phyloP scores from a whole-genome alignment of 2,329 filamentous ascomycete species.

The Penicillium sp. region DNA sequence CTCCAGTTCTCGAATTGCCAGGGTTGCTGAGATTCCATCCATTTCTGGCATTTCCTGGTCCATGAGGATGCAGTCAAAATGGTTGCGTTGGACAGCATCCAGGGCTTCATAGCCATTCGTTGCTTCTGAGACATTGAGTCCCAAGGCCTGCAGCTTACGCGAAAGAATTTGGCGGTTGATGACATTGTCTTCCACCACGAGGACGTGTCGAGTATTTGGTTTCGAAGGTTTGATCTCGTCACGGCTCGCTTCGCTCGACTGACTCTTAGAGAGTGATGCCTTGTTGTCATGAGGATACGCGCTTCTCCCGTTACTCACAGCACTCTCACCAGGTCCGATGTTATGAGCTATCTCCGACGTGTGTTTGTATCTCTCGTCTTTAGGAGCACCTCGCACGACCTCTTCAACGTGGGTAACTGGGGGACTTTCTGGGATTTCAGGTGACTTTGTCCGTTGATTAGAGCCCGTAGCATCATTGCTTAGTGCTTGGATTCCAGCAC shows the following conservation, averaged over 20 bases:
- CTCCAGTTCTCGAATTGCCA: slow-evolving; percentile 65
- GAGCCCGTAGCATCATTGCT: slow-evolving; percentile 17
- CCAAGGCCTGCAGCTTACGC: slow-evolving; percentile 34
- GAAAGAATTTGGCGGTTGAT: slow-evolving; percentile 42
- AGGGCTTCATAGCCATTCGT: slow-evolving; percentile 44
- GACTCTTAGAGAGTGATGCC: background rate
- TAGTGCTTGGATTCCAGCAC: slow-evolving; percentile 16
- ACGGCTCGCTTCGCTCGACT: background rate
- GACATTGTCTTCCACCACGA: slow-evolving; percentile 45
- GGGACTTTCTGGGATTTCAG: slow-evolving; percentile 15
- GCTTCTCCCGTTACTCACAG: background rate
- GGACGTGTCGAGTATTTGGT: slow-evolving; percentile 19
- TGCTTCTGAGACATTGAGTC: slow-evolving; percentile 34
- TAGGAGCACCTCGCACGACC: background rate
- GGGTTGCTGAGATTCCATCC: slow-evolving; percentile 72
- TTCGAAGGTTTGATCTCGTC: background rate
- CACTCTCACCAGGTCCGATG: background rate
- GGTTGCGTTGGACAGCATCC: slow-evolving; percentile 31
- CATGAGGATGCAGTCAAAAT: slow-evolving; percentile 66
- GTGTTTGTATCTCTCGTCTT: slow-evolving; percentile 7
- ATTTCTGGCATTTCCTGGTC: slow-evolving; percentile 80
- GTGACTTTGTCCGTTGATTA: slow-evolving; percentile 7
- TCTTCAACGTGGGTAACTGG: slow-evolving; percentile 11
- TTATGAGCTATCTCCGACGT: background rate
- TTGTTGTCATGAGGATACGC: background rate